These are phyloP conservation scores for Musa itinerans DNA, from an alignment of 176 grass and related monocot genomes.

Conservation along the genomic window DNA sequence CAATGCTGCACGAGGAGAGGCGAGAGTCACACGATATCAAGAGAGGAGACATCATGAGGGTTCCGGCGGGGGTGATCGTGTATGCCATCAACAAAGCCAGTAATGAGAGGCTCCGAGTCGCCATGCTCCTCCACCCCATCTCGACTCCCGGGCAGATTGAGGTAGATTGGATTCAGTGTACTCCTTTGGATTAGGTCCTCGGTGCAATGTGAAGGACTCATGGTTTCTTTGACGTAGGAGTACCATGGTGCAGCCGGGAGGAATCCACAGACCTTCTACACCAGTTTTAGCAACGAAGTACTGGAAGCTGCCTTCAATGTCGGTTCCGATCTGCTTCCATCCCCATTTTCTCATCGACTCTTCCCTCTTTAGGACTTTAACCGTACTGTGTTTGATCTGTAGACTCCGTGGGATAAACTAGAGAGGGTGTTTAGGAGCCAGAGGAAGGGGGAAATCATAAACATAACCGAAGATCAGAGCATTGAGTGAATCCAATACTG, in stretches of 20 bases:
- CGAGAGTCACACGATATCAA: conserved; percentile 47
- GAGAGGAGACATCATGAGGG: conserved; percentile 51
- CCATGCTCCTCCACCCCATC: conserved; percentile 49
- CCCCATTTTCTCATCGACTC: no score
- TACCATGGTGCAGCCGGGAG: conserved; percentile 43
- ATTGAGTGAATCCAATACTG: conserved; percentile 34
- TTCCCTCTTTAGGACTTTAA: background rate
- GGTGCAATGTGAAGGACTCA: no score
- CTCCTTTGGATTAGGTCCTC: no score
- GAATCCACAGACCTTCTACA: conserved; percentile 37
- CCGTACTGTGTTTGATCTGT: background rate
- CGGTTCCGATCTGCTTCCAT: background rate
- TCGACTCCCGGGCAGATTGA: conserved; percentile 39
- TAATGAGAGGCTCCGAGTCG: conserved; percentile 37
- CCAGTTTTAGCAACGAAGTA: conserved; percentile 58
- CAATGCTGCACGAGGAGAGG: conserved; percentile 25
- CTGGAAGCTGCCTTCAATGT: conserved; percentile 70
- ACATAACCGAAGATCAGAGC: conserved; percentile 46
- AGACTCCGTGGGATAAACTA: conserved; percentile 36
- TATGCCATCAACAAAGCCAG: conserved; percentile 58
- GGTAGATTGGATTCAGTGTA: conserved; percentile 12
- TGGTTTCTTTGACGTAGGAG: conserved; percentile 20
- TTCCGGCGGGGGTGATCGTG: conserved; percentile 46
- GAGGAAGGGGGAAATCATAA: conserved; percentile 39
- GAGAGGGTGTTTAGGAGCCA: conserved; percentile 40